Evolutionary conservation across 805 yeast species (phyloP), one percentile per base, ranked within the genome.

Genomic region (Metschnikowia borealis): DNA sequence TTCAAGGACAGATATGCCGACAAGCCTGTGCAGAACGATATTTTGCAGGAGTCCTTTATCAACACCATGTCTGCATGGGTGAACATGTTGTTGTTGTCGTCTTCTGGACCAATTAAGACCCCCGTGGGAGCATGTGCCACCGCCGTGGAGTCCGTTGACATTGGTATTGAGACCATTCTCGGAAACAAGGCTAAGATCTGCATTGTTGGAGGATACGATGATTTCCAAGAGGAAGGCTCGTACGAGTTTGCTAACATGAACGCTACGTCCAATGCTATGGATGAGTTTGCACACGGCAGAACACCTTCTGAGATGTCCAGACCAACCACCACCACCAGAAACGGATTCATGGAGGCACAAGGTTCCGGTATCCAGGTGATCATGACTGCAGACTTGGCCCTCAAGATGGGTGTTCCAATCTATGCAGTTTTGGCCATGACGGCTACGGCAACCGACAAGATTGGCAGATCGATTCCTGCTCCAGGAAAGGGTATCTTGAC

Each of bases 71-170:
- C 96, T 55, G 99, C 99, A 55, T 94, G 99, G 99, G 97, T 94
- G 61, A 94, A 94, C 68, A 94, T 94, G 99, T 81, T 94, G 78
- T 78, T 95, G 68, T 78, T 94, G 55, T 92, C 98, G 15, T 87
- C 98, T 5, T 89, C 97, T 52, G 99, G 99, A 74, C 99, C 99
- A 54, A 90, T 91, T 72, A 91, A 91, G 81, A 95, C 99, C 29
- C 98, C 99, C 47, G 99, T 94, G 50, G 99, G 96, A 77, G 99
- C 99, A 38, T 94, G 99, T 80, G 99, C 99, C 46, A 94, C 99
- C 59, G 94, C 99, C 50, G 87, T 94, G 54, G 99, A 94, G 78
- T 94, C 99, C 55, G 87, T 94, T 58, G 99, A 94, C 69, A 81
- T 82, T 63, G 99, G 97, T 82, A 82, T 87, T 59, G 99, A 94